These are phyloP conservation scores for Priceomyces medius DNA, from an alignment of 805 yeast species.

Conservation along the genomic window DNA sequence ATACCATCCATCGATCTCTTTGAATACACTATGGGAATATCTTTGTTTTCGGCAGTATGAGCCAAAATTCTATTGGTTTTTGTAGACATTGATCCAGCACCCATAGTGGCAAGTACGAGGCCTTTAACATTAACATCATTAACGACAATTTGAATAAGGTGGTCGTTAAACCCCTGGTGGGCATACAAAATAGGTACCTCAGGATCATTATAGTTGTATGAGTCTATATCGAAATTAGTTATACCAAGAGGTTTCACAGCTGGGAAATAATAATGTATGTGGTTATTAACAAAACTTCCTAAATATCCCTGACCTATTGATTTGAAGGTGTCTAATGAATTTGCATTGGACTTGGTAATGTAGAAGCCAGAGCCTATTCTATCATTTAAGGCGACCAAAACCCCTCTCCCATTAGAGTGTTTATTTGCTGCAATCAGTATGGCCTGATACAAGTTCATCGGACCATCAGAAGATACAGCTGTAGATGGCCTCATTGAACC, in stretches of 20 bases:
- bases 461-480: conserved; percentile 68
- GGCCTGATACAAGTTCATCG: conserved; percentile 71
- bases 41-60: conserved; percentile 32
- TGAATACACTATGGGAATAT: conserved; percentile 60
- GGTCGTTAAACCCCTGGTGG: conserved; percentile 58
- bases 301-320: conserved; percentile 66
- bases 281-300: conserved; percentile 67
- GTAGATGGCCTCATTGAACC: conserved; percentile 78
- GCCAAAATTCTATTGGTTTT: conserved; percentile 46
- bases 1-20: conserved; percentile 71
- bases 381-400: conserved; percentile 64
- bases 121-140: conserved; percentile 50
- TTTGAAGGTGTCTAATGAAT: conserved; percentile 68
- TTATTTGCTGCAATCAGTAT: conserved; percentile 58
- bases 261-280: conserved; percentile 63
- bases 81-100: conserved; percentile 65
- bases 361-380: conserved; percentile 69
- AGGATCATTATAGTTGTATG: conserved; percentile 24
- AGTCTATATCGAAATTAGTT: conserved; percentile 38
- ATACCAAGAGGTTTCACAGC: conserved; percentile 57
- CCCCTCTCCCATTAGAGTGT: conserved; percentile 55
- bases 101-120: conserved; percentile 65
- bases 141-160: conserved; percentile 46
- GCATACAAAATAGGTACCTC: conserved; percentile 59
- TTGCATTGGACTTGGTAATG: conserved; percentile 69